Percentiles rank a stretch among this genome's conserved stretches.
Evolutionary conservation across 768 basidiomycete species (phyloP).

Genomic region (Leccinum broughii): DNA sequence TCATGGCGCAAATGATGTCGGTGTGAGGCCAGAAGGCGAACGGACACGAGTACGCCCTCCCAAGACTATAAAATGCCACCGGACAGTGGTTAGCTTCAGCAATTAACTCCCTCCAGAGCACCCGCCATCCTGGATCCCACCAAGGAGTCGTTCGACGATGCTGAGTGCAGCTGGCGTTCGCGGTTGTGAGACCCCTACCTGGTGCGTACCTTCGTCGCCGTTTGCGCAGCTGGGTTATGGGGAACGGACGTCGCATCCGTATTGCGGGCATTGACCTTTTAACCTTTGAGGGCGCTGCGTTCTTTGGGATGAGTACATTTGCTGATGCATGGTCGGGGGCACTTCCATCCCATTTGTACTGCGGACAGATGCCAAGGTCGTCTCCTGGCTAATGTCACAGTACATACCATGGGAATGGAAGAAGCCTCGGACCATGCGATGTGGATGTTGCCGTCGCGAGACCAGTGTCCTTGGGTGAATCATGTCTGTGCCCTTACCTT

Average conservation of each 20-base stretch:
- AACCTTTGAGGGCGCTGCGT: constrained; percentile 18
- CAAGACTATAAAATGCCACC: constrained; percentile 29
- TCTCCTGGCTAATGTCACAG: constrained; percentile 33
- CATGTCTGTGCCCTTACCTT: background rate
- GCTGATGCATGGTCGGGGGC: constrained; percentile 37
- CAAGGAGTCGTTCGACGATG: background rate
- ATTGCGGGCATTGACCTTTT: constrained; percentile 1
- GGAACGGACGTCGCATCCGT: background rate
- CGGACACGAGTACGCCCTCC: constrained; percentile 18
- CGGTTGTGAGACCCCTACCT: background rate
- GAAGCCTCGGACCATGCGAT: constrained; percentile 43
- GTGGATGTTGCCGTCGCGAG: constrained; percentile 26
- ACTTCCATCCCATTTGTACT: constrained; percentile 41
- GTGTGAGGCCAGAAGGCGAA: constrained; percentile 13
- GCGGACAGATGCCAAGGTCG: constrained; percentile 28
- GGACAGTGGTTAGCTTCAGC: constrained; percentile 16
- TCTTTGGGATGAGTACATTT: constrained; percentile 21
- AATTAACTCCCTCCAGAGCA: constrained; percentile 8
- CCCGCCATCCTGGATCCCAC: constrained; percentile 10
- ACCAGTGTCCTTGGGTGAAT: constrained; percentile 20
- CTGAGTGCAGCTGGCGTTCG: background rate
- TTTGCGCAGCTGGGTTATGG: constrained; percentile 21
- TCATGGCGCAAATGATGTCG: constrained; percentile 21
- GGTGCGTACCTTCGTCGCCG: constrained; percentile 18
- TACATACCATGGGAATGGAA: constrained; percentile 63